phyloP scores from a whole-genome alignment of 306 rosid species.

The Medicago arabica region DNA sequence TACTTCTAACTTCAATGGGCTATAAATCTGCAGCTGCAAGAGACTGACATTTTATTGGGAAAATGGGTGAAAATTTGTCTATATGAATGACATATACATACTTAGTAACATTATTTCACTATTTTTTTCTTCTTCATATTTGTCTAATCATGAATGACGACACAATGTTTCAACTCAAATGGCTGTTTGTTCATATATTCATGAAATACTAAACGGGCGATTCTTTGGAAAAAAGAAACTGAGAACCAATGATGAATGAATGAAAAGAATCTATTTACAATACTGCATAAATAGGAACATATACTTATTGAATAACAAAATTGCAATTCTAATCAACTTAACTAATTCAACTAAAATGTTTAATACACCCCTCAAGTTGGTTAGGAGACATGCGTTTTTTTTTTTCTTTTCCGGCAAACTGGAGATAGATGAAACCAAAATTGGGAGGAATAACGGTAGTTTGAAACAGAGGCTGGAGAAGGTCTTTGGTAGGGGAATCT shows the following conservation, averaged over 20 bases:
- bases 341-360: too few relatives aligned
- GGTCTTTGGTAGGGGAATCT: background rate
- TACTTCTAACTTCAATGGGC: too few relatives aligned
- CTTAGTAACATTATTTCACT: background rate
- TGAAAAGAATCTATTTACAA: background rate
- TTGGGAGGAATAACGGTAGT: too few relatives aligned
- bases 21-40: background rate
- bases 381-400: too few relatives aligned
- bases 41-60: background rate
- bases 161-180: slow-evolving; percentile 2
- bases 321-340: background rate
- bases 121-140: background rate
- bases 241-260: background rate
- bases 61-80: background rate
- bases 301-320: background rate
- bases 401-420: too few relatives aligned
- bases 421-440: background rate
- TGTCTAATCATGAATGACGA: slow-evolving; percentile 4
- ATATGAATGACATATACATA: background rate
- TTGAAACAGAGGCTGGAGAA: background rate
- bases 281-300: too few relatives aligned
- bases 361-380: background rate
- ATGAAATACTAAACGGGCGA: background rate
- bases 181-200: background rate
- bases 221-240: background rate